phyloP scores from a whole-genome alignment of 495 filamentous ascomycete genomes.

The Podospora didyma region DNA sequence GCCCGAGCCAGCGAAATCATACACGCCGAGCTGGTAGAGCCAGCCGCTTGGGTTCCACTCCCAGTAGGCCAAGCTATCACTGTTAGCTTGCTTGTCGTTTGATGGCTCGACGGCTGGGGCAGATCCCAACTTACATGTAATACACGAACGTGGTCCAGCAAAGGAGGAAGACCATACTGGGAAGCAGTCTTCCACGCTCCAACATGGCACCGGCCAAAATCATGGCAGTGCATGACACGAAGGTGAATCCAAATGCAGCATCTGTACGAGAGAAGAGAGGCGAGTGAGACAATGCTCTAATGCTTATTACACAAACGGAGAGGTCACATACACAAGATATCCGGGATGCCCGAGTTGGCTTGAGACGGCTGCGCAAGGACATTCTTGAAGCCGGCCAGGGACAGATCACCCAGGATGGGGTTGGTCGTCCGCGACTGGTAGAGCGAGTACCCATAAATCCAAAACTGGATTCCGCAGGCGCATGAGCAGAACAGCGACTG shows the following conservation, averaged over 20 bases:
- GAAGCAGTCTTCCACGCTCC: slow-evolving; percentile 77
- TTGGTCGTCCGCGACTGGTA: slow-evolving; percentile 82
- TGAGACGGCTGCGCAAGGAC: slow-evolving; percentile 72
- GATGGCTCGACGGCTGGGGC: not conserved
- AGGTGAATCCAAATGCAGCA: slow-evolving; percentile 11
- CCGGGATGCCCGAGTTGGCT: slow-evolving; percentile 70
- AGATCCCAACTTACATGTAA: slow-evolving; percentile 15
- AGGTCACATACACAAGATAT: slow-evolving; percentile 68
- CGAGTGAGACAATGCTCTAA: not conserved
- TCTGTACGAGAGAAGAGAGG: not conserved
- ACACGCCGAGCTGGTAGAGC: slow-evolving; percentile 66
- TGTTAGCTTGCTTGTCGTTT: too few species aligned
- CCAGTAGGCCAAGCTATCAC: slow-evolving; percentile 71
- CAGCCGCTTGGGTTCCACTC: slow-evolving; percentile 84
- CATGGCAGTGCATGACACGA: slow-evolving; percentile 20
- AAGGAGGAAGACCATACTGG: slow-evolving; percentile 83
- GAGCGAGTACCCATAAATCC: slow-evolving; percentile 95
- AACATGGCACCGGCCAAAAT: slow-evolving; percentile 24
- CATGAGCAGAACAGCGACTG: slow-evolving; percentile 82
- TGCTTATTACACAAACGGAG: slow-evolving; percentile 63
- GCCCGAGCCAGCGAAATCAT: slow-evolving; percentile 84
- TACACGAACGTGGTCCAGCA: slow-evolving; percentile 85
- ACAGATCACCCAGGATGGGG: slow-evolving; percentile 77
- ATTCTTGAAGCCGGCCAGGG: slow-evolving; percentile 73
- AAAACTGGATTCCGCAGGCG: slow-evolving; percentile 90